A percentile compares a stretch with the other conserved stretches of the same genome.
Evolutionary conservation across 352 stramenopile genomes (phyloP).

Genomic region (Phytophthora boehmeriae): DNA sequence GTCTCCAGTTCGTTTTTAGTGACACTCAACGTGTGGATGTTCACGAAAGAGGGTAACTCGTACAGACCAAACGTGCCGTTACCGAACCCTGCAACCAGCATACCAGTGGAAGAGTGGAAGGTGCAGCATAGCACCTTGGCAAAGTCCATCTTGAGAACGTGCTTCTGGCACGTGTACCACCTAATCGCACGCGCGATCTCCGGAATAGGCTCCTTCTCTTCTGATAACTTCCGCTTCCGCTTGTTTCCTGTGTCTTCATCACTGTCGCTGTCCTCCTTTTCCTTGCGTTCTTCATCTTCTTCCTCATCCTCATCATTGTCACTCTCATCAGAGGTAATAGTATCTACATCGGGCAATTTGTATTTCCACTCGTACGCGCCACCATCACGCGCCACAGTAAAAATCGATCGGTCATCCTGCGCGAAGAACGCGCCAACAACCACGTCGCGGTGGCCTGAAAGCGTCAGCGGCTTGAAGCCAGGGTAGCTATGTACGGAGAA

Average conservation of each 20-base stretch:
- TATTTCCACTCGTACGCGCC: slow-evolving; percentile 90
- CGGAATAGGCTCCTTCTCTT: slow-evolving; percentile 39
- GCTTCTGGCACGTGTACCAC: slow-evolving; percentile 88
- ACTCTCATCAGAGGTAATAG: slow-evolving; percentile 30
- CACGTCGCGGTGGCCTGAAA: slow-evolving; percentile 89
- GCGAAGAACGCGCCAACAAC: slow-evolving; percentile 90
- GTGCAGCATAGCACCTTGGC: slow-evolving; percentile 89
- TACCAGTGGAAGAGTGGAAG: slow-evolving; percentile 83
- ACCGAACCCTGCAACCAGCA: slow-evolving; percentile 96
- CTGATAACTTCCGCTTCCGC: slow-evolving; percentile 31
- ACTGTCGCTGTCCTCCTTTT: slow-evolving; percentile 15
- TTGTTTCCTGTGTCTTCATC: slow-evolving; percentile 30
- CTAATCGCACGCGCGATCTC: slow-evolving; percentile 77
- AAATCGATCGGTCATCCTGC: slow-evolving; percentile 76
- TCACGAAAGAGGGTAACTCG: slow-evolving; percentile 94
- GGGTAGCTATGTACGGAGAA: slow-evolving; percentile 79
- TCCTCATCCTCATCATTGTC: slow-evolving; percentile 18
- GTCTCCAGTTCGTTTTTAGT: slow-evolving; percentile 91
- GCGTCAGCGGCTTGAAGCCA: slow-evolving; percentile 84
- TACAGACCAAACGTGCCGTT: slow-evolving; percentile 99
- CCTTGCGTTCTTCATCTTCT: slow-evolving; percentile 33
- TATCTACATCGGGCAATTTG: slow-evolving; percentile 51
- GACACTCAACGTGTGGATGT: slow-evolving; percentile 97
- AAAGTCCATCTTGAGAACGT: slow-evolving; percentile 91
- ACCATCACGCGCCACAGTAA: slow-evolving; percentile 88